These are phyloP conservation scores for Heteromeles arbutifolia DNA, from an alignment of 306 rosid species.

Conservation along the genomic window DNA sequence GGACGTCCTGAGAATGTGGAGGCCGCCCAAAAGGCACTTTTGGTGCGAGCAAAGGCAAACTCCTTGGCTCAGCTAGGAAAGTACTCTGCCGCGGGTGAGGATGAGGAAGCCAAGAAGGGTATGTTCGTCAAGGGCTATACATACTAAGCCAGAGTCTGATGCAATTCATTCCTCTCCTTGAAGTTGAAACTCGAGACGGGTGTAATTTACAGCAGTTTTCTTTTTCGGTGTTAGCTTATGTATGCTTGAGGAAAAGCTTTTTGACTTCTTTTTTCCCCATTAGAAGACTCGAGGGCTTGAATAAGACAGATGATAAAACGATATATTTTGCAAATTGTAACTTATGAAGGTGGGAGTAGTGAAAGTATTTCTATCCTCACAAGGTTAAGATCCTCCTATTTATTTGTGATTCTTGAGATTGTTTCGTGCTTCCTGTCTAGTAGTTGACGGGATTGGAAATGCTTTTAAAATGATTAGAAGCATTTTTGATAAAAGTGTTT, in stretches of 20 bases:
- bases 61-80: slow-evolving; percentile 95
- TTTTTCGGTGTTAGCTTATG: slow-evolving; percentile 1
- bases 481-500: no score
- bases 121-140: slow-evolving; percentile 95
- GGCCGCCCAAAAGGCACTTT: slow-evolving; percentile 72
- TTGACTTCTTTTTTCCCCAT: slow-evolving; percentile 6
- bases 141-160: slow-evolving; percentile 37
- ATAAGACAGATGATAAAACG: slow-evolving; percentile 40
- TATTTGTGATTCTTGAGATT: background rate
- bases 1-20: slow-evolving; percentile 72
- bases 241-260: slow-evolving; percentile 20
- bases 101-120: slow-evolving; percentile 79
- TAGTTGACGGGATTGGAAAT: no score
- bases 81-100: slow-evolving; percentile 79
- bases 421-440: background rate
- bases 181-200: background rate
- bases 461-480: no score
- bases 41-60: slow-evolving; percentile 94
- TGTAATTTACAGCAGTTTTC: slow-evolving; percentile 11
- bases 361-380: background rate
- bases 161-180: background rate
- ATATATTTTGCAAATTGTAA: slow-evolving; percentile 12
- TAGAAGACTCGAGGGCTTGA: slow-evolving; percentile 31
- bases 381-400: background rate
- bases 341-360: background rate